phyloP scores from a whole-genome alignment of 208 protist species.

The Tetramitus jugosus region DNA sequence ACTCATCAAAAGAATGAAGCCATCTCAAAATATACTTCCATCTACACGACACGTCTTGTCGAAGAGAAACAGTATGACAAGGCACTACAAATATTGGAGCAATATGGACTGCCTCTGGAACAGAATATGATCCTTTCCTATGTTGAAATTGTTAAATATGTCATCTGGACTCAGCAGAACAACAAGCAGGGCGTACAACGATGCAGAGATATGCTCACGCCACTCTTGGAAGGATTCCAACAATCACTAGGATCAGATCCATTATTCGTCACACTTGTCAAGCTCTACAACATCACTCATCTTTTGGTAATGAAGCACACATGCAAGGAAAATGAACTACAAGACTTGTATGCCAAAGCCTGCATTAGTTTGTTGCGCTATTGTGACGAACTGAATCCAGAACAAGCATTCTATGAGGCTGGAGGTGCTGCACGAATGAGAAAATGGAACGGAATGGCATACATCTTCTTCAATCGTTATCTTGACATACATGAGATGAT shows the following conservation, averaged over 20 bases:
- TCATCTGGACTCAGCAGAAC: slow-evolving; percentile 14
- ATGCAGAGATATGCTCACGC: too few species aligned
- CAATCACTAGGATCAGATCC: too few species aligned
- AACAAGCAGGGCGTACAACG: too few species aligned
- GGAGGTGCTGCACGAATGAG: slow-evolving; percentile 56
- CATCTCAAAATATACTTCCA: neutral
- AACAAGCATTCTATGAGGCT: slow-evolving; percentile 91
- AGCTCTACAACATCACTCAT: slow-evolving; percentile 2
- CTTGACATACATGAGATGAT: slow-evolving; percentile 85
- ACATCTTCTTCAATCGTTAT: slow-evolving; percentile 87
- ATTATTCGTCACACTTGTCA: too few species aligned
- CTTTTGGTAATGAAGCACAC: neutral
- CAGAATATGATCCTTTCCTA: neutral
- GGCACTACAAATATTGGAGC: slow-evolving; percentile 1
- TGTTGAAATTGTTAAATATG: neutral
- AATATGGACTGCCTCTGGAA: neutral
- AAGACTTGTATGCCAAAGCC: slow-evolving; percentile 35
- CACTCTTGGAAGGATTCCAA: too few species aligned
- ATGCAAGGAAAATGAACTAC: slow-evolving; percentile 14
- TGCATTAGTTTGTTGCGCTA: slow-evolving; percentile 79
- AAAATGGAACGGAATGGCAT: slow-evolving; percentile 61
- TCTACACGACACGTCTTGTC: neutral
- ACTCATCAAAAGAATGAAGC: slow-evolving; percentile 19
- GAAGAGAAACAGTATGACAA: neutral
- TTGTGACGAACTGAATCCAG: slow-evolving; percentile 71